These are phyloP conservation scores for Debaryomyces tyrocola DNA, from an alignment of 805 yeast genomes.

Conservation along the genomic window DNA sequence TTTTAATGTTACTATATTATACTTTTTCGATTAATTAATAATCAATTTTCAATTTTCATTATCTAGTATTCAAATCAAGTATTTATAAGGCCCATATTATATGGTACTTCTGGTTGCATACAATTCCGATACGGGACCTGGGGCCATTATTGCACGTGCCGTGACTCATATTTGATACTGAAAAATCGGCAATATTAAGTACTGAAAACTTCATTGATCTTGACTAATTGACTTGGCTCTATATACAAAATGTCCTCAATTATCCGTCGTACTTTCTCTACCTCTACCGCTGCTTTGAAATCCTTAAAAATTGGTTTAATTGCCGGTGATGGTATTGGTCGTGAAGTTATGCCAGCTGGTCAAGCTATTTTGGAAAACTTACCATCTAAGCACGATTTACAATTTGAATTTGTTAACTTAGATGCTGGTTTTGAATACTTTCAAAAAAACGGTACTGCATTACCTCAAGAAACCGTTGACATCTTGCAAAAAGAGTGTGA, in stretches of 20 bases:
- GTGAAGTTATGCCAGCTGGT: constrained; percentile 98
- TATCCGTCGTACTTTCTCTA: constrained; percentile 33
- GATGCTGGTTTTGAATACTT: constrained; percentile 95
- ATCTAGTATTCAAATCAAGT: no score
- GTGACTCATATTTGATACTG: constrained; percentile 5
- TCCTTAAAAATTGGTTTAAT: constrained; percentile 61
- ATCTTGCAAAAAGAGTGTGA: constrained; percentile 79
- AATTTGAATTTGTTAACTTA: constrained; percentile 82
- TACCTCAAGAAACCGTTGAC: constrained; percentile 89
- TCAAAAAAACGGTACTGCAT: constrained; percentile 91
- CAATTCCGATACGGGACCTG: no score
- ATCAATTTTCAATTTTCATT: no score
- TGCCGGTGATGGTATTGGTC: constrained; percentile 98
- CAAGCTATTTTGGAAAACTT: constrained; percentile 80
- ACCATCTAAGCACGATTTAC: constrained; percentile 70
- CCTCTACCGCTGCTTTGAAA: constrained; percentile 30
- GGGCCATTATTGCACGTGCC: constrained; percentile 4
- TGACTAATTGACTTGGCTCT: no score
- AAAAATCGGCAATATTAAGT: neutral
- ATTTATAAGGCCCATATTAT: no score
- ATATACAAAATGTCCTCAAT: constrained; percentile 6
- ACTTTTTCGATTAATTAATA: no score
- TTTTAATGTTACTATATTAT: no score
- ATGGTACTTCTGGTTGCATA: no score
- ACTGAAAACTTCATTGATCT: no score